These are phyloP conservation scores for Cryphonectria carpinicola DNA, from an alignment of 2,329 filamentous ascomycete genomes.

Conservation along the genomic window DNA sequence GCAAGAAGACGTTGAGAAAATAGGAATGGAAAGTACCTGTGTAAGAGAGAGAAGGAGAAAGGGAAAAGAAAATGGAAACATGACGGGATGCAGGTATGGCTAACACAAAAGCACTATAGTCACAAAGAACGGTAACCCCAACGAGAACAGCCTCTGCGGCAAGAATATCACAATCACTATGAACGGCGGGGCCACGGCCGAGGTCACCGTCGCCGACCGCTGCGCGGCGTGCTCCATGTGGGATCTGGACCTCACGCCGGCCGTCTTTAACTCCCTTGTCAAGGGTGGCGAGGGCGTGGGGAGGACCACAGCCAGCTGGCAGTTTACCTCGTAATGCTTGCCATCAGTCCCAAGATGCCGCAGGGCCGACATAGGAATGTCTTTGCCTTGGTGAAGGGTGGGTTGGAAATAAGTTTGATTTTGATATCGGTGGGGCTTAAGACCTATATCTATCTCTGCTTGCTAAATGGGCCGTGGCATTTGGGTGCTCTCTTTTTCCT, in stretches of 20 bases:
- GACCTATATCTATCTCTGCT: too few species aligned
- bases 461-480: neutral
- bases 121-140: conserved; percentile 16
- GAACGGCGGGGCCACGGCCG: neutral
- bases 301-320: conserved; percentile 12
- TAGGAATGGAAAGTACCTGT: neutral
- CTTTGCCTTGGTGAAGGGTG: too few species aligned
- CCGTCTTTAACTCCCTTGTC: conserved; percentile 9
- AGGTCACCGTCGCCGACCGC: conserved; percentile 9
- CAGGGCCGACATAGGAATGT: neutral
- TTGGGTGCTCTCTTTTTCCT: neutral
- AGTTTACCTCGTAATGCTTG: neutral
- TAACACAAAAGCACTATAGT: neutral
- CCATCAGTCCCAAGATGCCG: neutral
- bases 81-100: neutral
- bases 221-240: conserved; percentile 13
- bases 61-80: neutral
- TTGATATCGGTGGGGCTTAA: neutral
- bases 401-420: too few species aligned
- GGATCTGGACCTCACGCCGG: conserved; percentile 18
- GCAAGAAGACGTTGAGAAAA: neutral
- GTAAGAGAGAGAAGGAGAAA: neutral
- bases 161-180: conserved; percentile 17
- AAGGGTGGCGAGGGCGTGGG: neutral
- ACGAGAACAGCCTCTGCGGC: conserved; percentile 19